Percentiles rank a stretch among this genome's conserved stretches.
Evolutionary conservation across 192 early-diverging fungal genomes (phyloP).

Genomic region (Umbelopsis vinacea): DNA sequence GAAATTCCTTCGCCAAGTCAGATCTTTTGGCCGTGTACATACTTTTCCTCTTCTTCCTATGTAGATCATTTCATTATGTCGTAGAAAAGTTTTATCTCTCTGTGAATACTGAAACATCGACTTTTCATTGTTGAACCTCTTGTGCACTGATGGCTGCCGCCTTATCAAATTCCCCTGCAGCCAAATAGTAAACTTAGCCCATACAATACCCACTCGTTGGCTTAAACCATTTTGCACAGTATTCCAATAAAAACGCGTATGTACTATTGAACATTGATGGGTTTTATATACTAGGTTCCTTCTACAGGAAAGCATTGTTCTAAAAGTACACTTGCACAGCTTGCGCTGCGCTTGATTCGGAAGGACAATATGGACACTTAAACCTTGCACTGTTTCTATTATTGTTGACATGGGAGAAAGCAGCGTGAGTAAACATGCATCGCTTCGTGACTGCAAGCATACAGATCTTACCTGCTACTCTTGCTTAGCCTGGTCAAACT

Average conservation of each 20-base stretch:
- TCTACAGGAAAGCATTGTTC: slow-evolving; percentile 6
- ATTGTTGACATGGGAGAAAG: neutral
- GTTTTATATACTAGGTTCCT: neutral
- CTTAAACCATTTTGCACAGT: no score
- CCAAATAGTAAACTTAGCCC: no score
- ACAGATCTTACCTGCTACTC: slow-evolving; percentile 56
- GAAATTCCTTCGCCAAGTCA: neutral
- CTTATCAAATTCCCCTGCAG: no score
- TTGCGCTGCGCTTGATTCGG: slow-evolving; percentile 76
- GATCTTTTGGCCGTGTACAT: neutral
- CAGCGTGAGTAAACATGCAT: slow-evolving; percentile 15
- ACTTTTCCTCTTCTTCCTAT: no score
- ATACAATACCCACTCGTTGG: no score
- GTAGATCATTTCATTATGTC: no score
- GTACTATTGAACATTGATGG: slow-evolving; percentile 3
- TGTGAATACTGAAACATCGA: no score
- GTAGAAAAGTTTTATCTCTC: no score
- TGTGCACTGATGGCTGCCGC: no score
- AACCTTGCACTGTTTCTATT: slow-evolving; percentile 59
- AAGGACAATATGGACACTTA: slow-evolving; percentile 99
- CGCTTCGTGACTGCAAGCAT: neutral
- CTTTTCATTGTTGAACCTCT: no score
- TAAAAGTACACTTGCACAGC: slow-evolving; percentile 83
- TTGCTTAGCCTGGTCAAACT: slow-evolving; percentile 83
- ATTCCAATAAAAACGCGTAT: neutral